These are phyloP conservation scores for Jackrogersella multiformis DNA, from an alignment of 495 filamentous ascomycete species.

Conservation along the genomic window DNA sequence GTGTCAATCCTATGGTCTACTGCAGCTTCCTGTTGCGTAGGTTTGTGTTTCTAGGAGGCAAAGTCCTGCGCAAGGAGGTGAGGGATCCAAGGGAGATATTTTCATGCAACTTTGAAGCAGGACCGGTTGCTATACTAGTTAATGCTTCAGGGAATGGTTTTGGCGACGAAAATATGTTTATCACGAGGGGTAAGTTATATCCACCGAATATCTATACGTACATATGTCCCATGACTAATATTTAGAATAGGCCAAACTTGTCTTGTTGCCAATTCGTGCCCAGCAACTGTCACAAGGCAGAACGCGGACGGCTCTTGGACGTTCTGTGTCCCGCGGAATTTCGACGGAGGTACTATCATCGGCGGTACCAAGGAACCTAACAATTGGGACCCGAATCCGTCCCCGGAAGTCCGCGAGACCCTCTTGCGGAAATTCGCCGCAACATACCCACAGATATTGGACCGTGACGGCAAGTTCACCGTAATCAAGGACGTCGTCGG, in stretches of 20 bases:
- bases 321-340: slow-evolving; percentile 67
- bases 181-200: slow-evolving; percentile 58
- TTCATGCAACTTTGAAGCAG: slow-evolving; percentile 45
- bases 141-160: slow-evolving; percentile 69
- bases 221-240: slow-evolving; percentile 4
- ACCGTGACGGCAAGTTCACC: slow-evolving; percentile 42
- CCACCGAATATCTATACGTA: neutral
- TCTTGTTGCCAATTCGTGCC: slow-evolving; percentile 54
- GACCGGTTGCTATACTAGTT: slow-evolving; percentile 59
- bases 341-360: slow-evolving; percentile 68
- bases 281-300: slow-evolving; percentile 66
- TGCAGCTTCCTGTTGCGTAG: slow-evolving; percentile 63
- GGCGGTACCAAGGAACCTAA: slow-evolving; percentile 70
- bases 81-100: slow-evolving; percentile 60
- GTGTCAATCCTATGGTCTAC: slow-evolving; percentile 71
- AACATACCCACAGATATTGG: slow-evolving; percentile 53
- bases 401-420: slow-evolving; percentile 53
- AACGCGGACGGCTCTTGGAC: slow-evolving; percentile 68
- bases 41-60: slow-evolving; percentile 62
- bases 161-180: slow-evolving; percentile 60
- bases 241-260: slow-evolving; percentile 52
- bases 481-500: slow-evolving; percentile 58
- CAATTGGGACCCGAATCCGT: slow-evolving; percentile 63
- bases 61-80: slow-evolving; percentile 55
- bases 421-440: slow-evolving; percentile 55